Evolutionary conservation across 495 filamentous ascomycete species (phyloP), one percentile per base, ranked within the genome.

Genomic region (Aspergillus haitiensis): DNA sequence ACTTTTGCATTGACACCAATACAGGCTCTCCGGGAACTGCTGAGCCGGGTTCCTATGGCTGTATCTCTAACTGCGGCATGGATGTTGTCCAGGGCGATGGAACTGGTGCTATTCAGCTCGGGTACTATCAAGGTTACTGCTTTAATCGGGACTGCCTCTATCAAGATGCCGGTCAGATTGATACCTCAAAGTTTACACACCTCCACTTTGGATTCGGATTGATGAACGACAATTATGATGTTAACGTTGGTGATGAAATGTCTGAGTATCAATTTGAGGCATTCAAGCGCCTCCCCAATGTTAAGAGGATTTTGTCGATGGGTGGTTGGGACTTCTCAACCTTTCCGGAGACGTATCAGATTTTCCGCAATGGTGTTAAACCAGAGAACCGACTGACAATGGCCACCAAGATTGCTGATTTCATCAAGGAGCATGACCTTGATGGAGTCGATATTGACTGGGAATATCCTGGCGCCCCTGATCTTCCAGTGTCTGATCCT

Each of bases 241-340:
- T 73, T 27, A 44, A 67, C n/a, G 57, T 78, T 13, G 57, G 34
- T 4, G 60, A 58, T 9, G 34, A 3, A 16, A 10, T 46, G 44
- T n/a, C 33, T 10, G 7, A 62, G 21, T 44, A 63, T 9, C 58
- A 71, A 53, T 72, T 67, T 37, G 48, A 67, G 0, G 9, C 55
- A 18, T 72, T 78, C 52, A 58, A 58, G 34, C 6, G 35, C 1
- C n/a, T 73, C 21, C 42, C 12, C 5, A 61, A 47, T 3, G 16
- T 67, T 4, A 78, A 78, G 49, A 59, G 56, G 10, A 70, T 83
- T 35, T 5, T 83, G 2, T 77, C 76, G 0, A 70, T 83, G 44
- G 79, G 81, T n/a, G 80, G 81, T 4, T 82, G 79, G 80, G 64
- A 53, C 2, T 80, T 77, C 55, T 78, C 71, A 0, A 79, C 76